Percentiles rank a stretch among this genome's conserved stretches.
phyloP scores from a whole-genome alignment of 768 basidiomycete genomes.

The Strobilomyces dryophilus region DNA sequence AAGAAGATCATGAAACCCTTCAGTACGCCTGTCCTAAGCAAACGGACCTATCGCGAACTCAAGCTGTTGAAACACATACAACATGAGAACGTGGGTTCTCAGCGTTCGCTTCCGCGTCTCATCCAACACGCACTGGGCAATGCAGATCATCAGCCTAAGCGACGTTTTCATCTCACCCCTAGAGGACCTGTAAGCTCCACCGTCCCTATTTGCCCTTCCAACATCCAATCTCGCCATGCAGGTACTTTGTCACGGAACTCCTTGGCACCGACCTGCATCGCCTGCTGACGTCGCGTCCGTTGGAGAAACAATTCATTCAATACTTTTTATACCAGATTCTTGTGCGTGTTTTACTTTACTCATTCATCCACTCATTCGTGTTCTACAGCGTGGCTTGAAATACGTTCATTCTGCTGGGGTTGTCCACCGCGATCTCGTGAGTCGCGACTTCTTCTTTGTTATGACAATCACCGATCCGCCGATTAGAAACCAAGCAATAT shows the following conservation, averaged over 20 bases:
- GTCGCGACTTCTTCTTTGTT: slow-evolving; percentile 21
- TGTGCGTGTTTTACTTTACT: slow-evolving; percentile 42
- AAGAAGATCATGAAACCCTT: slow-evolving; percentile 99
- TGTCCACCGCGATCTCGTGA: slow-evolving; percentile 91
- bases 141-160: slow-evolving; percentile 93
- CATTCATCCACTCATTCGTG: slow-evolving; percentile 5
- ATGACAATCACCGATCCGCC: background rate
- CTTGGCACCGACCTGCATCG: slow-evolving; percentile 98
- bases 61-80: slow-evolving; percentile 98
- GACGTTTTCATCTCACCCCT: slow-evolving; percentile 99
- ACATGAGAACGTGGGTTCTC: slow-evolving; percentile 83
- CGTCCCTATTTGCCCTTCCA: background rate
- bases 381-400: slow-evolving; percentile 85
- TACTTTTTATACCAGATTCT: slow-evolving; percentile 99
- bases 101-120: background rate
- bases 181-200: slow-evolving; percentile 78
- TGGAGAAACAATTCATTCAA: slow-evolving; percentile 99
- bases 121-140: background rate
- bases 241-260: slow-evolving; percentile 98
- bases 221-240: slow-evolving; percentile 29
- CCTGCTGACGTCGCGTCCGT: slow-evolving; percentile 89
- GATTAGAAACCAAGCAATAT: slow-evolving; percentile 96
- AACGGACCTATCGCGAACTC: slow-evolving; percentile 95
- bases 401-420: slow-evolving; percentile 99
- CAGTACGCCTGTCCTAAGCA: slow-evolving; percentile 95